Percentiles rank a stretch among this genome's conserved stretches.
Evolutionary conservation across 768 basidiomycete genomes (phyloP).

Genomic region (Tephrocybe rancida): DNA sequence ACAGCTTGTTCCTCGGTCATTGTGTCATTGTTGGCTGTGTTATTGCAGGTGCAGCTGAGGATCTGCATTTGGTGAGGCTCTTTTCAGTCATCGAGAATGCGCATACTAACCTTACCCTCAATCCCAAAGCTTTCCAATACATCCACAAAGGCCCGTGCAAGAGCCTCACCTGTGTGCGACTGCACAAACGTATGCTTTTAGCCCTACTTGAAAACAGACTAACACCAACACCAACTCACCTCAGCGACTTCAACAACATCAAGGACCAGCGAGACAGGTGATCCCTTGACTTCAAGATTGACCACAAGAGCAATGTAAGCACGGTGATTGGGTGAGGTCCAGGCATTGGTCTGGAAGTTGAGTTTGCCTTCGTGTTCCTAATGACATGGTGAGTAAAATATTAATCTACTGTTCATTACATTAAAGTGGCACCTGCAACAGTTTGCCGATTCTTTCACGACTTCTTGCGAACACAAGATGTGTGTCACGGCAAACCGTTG

Average conservation of each 20-base stretch:
- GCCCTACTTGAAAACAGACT: neutral
- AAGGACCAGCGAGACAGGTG: slow-evolving; percentile 24
- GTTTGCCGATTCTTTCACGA: slow-evolving; percentile 23
- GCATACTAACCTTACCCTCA: slow-evolving; percentile 25
- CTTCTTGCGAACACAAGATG: slow-evolving; percentile 25
- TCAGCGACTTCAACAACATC: slow-evolving; percentile 36
- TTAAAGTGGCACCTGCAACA: slow-evolving; percentile 21
- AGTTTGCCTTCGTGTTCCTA: slow-evolving; percentile 31
- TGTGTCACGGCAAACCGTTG: slow-evolving; percentile 31
- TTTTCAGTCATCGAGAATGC: neutral
- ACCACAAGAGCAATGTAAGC: slow-evolving; percentile 28
- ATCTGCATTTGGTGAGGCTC: neutral
- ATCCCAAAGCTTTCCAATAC: slow-evolving; percentile 32
- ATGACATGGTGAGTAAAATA: neutral
- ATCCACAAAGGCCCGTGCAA: slow-evolving; percentile 27
- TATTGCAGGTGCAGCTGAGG: slow-evolving; percentile 6
- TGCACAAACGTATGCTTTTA: neutral
- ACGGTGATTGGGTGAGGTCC: slow-evolving; percentile 35
- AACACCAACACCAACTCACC: neutral
- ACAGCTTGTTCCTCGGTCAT: slow-evolving; percentile 8
- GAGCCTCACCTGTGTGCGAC: slow-evolving; percentile 25
- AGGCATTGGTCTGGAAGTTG: slow-evolving; percentile 22
- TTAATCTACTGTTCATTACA: neutral
- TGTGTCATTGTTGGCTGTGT: neutral
- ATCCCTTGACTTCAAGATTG: slow-evolving; percentile 29